Evolutionary conservation across 148 eudicot genomes (phyloP).

Genomic region (Spergularia marina): DNA sequence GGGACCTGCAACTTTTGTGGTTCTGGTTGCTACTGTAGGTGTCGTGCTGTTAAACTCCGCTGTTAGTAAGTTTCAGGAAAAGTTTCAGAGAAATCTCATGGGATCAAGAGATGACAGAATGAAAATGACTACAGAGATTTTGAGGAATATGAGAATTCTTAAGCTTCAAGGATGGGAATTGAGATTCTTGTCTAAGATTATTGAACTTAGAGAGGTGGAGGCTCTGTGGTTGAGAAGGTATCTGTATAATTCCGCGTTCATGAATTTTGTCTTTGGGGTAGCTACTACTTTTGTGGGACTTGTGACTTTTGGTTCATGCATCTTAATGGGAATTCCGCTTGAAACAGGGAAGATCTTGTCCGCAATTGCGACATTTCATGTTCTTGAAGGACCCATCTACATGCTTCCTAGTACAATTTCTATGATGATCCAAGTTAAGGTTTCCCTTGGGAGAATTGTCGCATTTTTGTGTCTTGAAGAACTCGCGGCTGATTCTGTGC

Average conservation of each 20-base stretch:
- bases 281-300: slow-evolving; percentile 47
- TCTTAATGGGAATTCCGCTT: slow-evolving; percentile 39
- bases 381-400: slow-evolving; percentile 44
- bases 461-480: slow-evolving; percentile 39
- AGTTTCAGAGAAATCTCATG: slow-evolving; percentile 41
- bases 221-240: slow-evolving; percentile 40
- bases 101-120: slow-evolving; percentile 47
- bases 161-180: slow-evolving; percentile 59
- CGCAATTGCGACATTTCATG: slow-evolving; percentile 48
- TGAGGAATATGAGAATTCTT: slow-evolving; percentile 48
- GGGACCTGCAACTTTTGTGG: slow-evolving; percentile 16
- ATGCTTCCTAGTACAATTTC: slow-evolving; percentile 39
- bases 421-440: slow-evolving; percentile 42
- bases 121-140: slow-evolving; percentile 47
- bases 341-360: slow-evolving; percentile 46
- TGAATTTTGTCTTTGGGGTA: slow-evolving; percentile 34
- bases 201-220: slow-evolving; percentile 36
- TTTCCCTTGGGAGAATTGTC: slow-evolving; percentile 45
- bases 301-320: slow-evolving; percentile 41
- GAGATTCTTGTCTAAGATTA: slow-evolving; percentile 44
- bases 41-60: not conserved
- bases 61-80: slow-evolving; percentile 26
- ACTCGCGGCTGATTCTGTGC: slow-evolving; percentile 26
- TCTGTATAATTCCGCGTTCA: slow-evolving; percentile 20
- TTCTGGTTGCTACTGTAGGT: not conserved